phyloP scores from a whole-genome alignment of 306 rosid genomes.

The Cicer pinnatifidum region DNA sequence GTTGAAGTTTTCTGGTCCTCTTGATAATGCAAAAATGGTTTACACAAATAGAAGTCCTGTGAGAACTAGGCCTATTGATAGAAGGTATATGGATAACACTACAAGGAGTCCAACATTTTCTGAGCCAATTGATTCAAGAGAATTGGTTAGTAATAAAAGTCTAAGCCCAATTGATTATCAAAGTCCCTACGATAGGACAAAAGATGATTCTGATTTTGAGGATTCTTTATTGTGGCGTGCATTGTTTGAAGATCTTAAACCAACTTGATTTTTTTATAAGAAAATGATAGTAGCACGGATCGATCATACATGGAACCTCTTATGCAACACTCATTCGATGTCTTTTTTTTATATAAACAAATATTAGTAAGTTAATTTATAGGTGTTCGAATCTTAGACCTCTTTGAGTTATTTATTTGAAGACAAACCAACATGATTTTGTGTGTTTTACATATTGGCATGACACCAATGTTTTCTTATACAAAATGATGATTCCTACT shows the following conservation, averaged over 20 bases:
- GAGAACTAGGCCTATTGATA: conserved; percentile 38
- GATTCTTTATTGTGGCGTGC: conserved; percentile 72
- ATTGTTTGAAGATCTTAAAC: conserved; percentile 82
- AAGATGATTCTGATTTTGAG: conserved; percentile 51
- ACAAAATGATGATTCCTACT: background rate
- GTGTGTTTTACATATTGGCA: background rate
- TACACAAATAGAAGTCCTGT: conserved; percentile 51
- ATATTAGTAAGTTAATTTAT: too few relatives aligned
- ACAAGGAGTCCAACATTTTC: conserved; percentile 55
- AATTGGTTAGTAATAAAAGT: too few relatives aligned
- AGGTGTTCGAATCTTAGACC: too few relatives aligned
- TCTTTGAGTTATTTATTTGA: too few relatives aligned
- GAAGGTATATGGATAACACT: conserved; percentile 36
- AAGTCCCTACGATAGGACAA: conserved; percentile 50
- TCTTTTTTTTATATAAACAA: too few relatives aligned
- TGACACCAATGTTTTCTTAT: background rate
- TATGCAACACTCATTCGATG: too few relatives aligned
- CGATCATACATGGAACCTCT: too few relatives aligned
- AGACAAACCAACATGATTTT: background rate
- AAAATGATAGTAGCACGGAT: too few relatives aligned
- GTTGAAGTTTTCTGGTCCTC: conserved; percentile 71
- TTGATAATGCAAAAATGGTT: conserved; percentile 62
- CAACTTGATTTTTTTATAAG: conserved; percentile 54
- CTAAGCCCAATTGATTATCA: conserved; percentile 52
- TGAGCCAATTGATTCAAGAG: conserved; percentile 29